Percentiles rank a stretch among this genome's conserved stretches.
Conservation (phyloP, 108 stramenopile species). For the Craspedostauros australis region DNA sequence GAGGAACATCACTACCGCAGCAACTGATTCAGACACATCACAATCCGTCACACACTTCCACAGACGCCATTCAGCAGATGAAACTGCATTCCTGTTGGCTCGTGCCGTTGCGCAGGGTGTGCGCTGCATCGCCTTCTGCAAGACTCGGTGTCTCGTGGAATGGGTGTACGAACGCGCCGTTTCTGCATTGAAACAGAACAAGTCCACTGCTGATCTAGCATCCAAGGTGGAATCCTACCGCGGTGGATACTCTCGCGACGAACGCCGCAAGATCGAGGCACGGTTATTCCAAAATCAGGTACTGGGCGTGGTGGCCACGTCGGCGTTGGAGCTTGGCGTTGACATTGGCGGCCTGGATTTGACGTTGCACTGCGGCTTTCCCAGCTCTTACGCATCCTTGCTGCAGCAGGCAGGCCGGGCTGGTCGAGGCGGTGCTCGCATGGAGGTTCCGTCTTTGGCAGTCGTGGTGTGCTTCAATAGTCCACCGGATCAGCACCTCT, state of each 20-base stretch:
- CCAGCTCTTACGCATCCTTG: conserved; percentile 56
- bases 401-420: conserved; percentile 95
- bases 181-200: conserved; percentile 36
- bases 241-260: conserved; percentile 87
- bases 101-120: conserved; percentile 67
- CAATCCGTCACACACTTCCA: too few relatives aligned
- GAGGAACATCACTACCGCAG: not conserved
- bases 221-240: conserved; percentile 84
- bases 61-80: conserved; percentile 81
- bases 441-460: conserved; percentile 52
- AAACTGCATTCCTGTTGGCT: conserved; percentile 87
- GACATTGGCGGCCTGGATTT: conserved; percentile 94
- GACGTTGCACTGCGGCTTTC: conserved; percentile 91
- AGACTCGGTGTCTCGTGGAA: conserved; percentile 89
- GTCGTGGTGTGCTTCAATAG: conserved; percentile 85
- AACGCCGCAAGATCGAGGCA: conserved; percentile 86
- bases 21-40: not conserved
- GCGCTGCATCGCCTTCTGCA: conserved; percentile 92
- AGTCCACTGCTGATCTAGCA: conserved; percentile 35
- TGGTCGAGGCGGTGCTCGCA: conserved; percentile 60
- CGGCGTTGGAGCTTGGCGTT: conserved; percentile 92
- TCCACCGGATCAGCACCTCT: conserved; percentile 84
- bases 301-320: conserved; percentile 86
- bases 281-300: conserved; percentile 80
- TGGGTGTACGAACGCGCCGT: conserved; percentile 73